phyloP scores from a whole-genome alignment of 306 rosid genomes.

The Hippophae rhamnoides region DNA sequence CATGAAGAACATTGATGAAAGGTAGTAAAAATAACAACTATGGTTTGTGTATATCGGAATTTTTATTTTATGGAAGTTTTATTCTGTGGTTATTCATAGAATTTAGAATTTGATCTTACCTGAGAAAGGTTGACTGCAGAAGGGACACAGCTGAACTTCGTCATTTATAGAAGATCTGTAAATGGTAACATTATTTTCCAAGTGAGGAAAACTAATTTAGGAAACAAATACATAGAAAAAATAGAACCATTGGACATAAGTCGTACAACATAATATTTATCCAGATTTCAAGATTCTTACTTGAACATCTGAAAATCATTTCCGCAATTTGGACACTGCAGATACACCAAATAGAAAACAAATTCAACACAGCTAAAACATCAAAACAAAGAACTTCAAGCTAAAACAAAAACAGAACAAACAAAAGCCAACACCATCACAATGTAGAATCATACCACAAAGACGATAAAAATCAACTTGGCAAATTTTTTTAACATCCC shows the following conservation, averaged over 20 bases:
- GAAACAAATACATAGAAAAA: conserved; percentile 1
- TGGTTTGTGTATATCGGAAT: too few species aligned
- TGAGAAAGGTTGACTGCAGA: conserved; percentile 84
- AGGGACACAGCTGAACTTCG: conserved; percentile 84
- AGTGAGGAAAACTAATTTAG: not conserved
- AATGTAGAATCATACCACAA: too few species aligned
- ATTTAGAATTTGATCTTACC: conserved; percentile 29
- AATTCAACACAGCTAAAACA: conserved; percentile 10
- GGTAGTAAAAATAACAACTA: too few species aligned
- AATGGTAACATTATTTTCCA: conserved; percentile 4
- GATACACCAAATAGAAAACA: conserved; percentile 11
- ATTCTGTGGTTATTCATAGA: too few species aligned
- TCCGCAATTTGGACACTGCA: conserved; percentile 97
- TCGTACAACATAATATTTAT: conserved; percentile 3
- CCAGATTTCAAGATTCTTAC: conserved; percentile 40
- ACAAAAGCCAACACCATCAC: too few species aligned
- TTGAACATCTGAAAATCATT: conserved; percentile 90
- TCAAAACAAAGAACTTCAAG: not conserved
- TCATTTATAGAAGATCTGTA: conserved; percentile 71
- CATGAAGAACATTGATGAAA: not conserved
- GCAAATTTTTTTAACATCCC: too few species aligned
- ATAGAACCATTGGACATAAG: conserved; percentile 3
- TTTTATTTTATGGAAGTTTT: too few species aligned
- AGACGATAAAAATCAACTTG: too few species aligned
- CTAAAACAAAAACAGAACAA: too few species aligned